These are phyloP conservation scores for Candida tropicalis DNA, from an alignment of 1,139 yeast species.

Conservation along the genomic window DNA sequence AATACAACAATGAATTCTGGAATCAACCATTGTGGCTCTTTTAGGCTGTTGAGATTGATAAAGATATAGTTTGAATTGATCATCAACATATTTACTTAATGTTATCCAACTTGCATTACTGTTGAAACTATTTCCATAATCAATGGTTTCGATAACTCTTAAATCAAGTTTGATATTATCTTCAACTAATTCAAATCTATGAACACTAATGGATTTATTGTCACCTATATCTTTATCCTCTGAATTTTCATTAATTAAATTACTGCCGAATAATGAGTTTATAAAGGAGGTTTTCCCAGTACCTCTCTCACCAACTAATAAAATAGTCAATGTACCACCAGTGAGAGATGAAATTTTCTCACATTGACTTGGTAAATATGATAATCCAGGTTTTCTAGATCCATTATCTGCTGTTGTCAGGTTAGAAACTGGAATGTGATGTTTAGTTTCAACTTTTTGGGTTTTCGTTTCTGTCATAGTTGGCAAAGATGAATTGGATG, in stretches of 20 bases:
- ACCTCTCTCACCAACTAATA: slow-evolving; percentile 79
- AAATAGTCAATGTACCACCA: slow-evolving; percentile 53
- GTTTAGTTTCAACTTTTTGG: background rate
- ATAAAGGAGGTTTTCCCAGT: slow-evolving; percentile 84
- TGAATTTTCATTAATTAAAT: slow-evolving; percentile 14
- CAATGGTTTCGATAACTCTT: slow-evolving; percentile 40
- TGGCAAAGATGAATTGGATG: background rate
- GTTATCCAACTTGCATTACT: slow-evolving; percentile 63
- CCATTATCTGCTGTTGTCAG: background rate
- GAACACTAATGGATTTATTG: slow-evolving; percentile 20
- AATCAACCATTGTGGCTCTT: slow-evolving; percentile 51
- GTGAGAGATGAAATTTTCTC: slow-evolving; percentile 21
- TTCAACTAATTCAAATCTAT: slow-evolving; percentile 51
- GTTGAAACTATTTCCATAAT: slow-evolving; percentile 34
- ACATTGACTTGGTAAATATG: slow-evolving; percentile 30
- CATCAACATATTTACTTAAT: slow-evolving; percentile 58
- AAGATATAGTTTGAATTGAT: slow-evolving; percentile 58
- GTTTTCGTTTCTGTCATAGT: background rate
- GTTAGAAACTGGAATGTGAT: background rate
- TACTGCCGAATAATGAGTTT: slow-evolving; percentile 48
- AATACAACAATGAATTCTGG: slow-evolving; percentile 74
- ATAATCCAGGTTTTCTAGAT: slow-evolving; percentile 23
- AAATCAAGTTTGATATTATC: slow-evolving; percentile 52
- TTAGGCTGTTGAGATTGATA: slow-evolving; percentile 75
- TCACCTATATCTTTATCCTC: slow-evolving; percentile 10